These are phyloP conservation scores for Arthroderma sp. DNA, from an alignment of 2,329 filamentous ascomycete genomes.

Conservation along the genomic window DNA sequence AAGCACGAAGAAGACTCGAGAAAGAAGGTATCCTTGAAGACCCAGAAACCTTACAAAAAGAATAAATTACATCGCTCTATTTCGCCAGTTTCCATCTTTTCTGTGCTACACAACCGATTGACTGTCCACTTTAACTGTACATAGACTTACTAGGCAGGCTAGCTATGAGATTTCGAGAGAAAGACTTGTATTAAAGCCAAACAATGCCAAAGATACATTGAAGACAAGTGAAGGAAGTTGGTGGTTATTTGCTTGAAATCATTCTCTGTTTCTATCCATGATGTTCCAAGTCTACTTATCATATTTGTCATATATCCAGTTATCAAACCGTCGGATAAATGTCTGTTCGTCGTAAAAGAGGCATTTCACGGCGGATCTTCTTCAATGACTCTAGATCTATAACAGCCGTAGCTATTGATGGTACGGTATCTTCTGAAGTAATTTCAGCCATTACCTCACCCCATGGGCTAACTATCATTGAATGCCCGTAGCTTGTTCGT, in stretches of 20 bases:
- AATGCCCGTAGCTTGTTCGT: constrained; percentile 71
- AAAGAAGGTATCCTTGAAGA: constrained; percentile 87
- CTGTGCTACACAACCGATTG: too few species aligned
- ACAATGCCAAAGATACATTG: too few species aligned
- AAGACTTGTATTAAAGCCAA: too few species aligned
- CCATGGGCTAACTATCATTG: constrained; percentile 79
- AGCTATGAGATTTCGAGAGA: too few species aligned
- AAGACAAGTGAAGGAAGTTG: too few species aligned
- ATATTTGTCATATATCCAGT: neutral
- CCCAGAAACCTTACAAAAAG: constrained; percentile 46
- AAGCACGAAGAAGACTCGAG: constrained; percentile 88
- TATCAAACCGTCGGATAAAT: constrained; percentile 34
- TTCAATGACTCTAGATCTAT: constrained; percentile 41
- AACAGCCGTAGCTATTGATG: constrained; percentile 38
- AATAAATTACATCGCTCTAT: constrained; percentile 21
- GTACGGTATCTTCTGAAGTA: constrained; percentile 35
- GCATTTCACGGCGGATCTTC: constrained; percentile 44
- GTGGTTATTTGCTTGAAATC: too few species aligned
- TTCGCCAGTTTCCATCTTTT: too few species aligned
- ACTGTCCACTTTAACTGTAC: too few species aligned
- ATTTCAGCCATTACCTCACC: constrained; percentile 57
- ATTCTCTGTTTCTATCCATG: too few species aligned
- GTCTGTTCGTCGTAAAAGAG: constrained; percentile 42
- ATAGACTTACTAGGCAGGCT: too few species aligned
- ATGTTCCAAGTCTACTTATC: too few species aligned